These are phyloP conservation scores for Plasmodium malariae DNA, from an alignment of 169 alveolate genomes.

Conservation along the genomic window DNA sequence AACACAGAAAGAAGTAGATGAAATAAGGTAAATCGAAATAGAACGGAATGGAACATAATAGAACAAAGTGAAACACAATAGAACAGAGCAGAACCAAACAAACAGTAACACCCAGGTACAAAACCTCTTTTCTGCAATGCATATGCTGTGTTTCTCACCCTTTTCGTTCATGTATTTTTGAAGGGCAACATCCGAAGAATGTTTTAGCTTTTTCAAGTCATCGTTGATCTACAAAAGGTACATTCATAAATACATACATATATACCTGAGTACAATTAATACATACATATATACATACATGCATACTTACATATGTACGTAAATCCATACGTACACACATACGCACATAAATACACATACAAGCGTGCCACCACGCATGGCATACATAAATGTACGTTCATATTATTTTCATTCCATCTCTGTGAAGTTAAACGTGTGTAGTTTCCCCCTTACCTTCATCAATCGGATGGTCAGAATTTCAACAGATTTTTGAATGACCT, in stretches of 20 bases:
- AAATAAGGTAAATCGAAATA: neutral
- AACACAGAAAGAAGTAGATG: neutral
- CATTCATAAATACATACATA: neutral
- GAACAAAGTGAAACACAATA: neutral
- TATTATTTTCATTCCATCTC: neutral
- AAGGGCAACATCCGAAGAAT: conserved; percentile 32
- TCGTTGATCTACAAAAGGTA: conserved; percentile 27
- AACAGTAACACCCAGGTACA: too few species aligned
- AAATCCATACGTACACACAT: neutral
- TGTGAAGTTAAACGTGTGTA: neutral
- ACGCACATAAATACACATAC: neutral
- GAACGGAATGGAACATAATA: neutral
- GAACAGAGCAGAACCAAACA: neutral
- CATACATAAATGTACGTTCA: neutral
- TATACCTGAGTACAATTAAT: neutral
- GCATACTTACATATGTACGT: too few species aligned
- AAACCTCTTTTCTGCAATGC: too few species aligned
- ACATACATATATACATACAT: neutral
- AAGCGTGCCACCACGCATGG: neutral
- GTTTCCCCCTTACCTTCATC: conserved; percentile 20
- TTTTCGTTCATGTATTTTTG: conserved; percentile 68
- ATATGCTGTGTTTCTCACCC: conserved; percentile 15
- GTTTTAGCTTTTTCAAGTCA: conserved; percentile 38
- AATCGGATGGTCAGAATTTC: conserved; percentile 39
- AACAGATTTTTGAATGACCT: conserved; percentile 39